These are phyloP conservation scores for Isabelozyma heimii DNA, from an alignment of 805 yeast species.

Conservation along the genomic window DNA sequence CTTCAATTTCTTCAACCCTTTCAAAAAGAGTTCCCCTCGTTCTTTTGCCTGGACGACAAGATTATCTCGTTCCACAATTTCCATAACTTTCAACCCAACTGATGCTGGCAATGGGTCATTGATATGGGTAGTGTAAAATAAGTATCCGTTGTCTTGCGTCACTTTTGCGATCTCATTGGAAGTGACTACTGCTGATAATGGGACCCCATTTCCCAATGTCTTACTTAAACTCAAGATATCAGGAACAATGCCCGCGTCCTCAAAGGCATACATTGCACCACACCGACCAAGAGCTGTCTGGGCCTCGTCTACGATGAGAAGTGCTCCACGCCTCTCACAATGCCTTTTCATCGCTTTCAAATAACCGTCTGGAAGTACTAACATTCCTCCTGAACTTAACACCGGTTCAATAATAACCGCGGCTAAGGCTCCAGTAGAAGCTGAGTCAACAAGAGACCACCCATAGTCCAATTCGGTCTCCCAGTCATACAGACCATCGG, in stretches of 20 bases:
- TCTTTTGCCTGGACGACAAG: conserved; percentile 41
- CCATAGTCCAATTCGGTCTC: background rate
- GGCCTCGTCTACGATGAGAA: background rate
- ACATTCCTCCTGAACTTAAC: background rate
- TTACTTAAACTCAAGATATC: background rate
- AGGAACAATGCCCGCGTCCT: background rate
- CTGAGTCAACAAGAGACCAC: background rate
- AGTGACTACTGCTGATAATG: conserved; percentile 45
- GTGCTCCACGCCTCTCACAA: background rate
- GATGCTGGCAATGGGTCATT: conserved; percentile 15
- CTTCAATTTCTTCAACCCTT: conserved; percentile 24
- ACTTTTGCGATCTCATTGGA: conserved; percentile 29
- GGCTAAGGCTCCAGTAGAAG: background rate
- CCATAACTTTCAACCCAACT: conserved; percentile 45
- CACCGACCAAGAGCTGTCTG: background rate
- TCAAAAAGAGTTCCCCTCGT: conserved; percentile 41
- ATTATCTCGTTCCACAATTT: conserved; percentile 20
- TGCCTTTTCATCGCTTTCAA: background rate
- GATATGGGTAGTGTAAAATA: conserved; percentile 25
- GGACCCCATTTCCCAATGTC: conserved; percentile 42
- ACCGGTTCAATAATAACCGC: background rate
- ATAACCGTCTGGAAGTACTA: background rate
- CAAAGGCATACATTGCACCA: background rate
- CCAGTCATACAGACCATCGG: background rate
- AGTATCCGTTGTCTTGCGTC: conserved; percentile 14